Percentiles rank a stretch among this genome's conserved stretches.
Evolutionary conservation across 2,329 filamentous ascomycete genomes (phyloP).

Genomic region (Pestalotiopsis sp.): DNA sequence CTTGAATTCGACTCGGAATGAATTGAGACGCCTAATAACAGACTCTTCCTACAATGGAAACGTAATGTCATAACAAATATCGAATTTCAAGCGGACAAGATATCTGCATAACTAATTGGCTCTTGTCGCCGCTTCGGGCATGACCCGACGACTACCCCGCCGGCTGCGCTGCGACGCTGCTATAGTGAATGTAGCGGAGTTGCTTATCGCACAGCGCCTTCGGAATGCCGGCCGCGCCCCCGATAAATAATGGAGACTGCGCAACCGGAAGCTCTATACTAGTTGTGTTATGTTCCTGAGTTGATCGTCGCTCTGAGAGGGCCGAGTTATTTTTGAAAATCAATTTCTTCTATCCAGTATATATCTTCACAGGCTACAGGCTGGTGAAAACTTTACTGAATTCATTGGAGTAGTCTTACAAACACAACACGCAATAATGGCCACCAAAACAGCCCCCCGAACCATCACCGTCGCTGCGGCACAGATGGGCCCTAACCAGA

Average conservation of each 20-base stretch:
- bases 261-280: background rate
- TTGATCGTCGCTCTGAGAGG: background rate
- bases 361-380: background rate
- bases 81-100: background rate
- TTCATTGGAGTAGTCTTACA: background rate
- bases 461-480: conserved; percentile 52
- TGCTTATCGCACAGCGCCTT: conserved; percentile 1
- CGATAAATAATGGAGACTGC: background rate
- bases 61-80: background rate
- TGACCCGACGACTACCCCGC: conserved; percentile 8
- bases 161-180: conserved; percentile 1
- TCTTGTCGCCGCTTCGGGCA: background rate
- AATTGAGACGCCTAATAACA: background rate
- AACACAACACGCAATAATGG: background rate
- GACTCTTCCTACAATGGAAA: background rate
- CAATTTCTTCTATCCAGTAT: background rate
- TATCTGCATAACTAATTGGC: conserved; percentile 8
- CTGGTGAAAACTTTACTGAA: background rate
- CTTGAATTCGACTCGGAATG: background rate
- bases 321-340: background rate
- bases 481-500: conserved; percentile 53
- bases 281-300: too few relatives aligned
- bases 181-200: background rate
- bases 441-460: conserved; percentile 10
- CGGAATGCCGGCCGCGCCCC: background rate